Conservation (phyloP, 495 filamentous ascomycete genomes). For the Endocarpon pusillum region DNA sequence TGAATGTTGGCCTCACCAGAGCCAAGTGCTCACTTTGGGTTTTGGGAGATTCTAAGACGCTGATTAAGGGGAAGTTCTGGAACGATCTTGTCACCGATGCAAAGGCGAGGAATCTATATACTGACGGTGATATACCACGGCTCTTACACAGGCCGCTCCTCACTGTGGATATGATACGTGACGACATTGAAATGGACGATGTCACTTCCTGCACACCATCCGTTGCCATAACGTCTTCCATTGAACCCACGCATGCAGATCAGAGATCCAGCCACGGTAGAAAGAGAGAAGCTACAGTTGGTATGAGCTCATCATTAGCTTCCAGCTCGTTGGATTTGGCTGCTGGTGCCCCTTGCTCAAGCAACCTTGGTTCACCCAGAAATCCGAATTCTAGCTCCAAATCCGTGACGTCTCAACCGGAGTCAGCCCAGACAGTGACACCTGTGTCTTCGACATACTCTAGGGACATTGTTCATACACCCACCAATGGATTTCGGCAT, state of each 20-base stretch:
- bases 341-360: constrained; percentile 14
- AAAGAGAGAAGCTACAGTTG: no score
- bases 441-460: constrained; percentile 15
- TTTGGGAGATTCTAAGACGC: constrained; percentile 71
- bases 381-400: constrained; percentile 4
- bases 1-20: constrained; percentile 96
- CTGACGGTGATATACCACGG: constrained; percentile 42
- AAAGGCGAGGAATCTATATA: constrained; percentile 55
- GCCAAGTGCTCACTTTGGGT: constrained; percentile 94
- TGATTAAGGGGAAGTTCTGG: constrained; percentile 84
- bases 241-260: constrained; percentile 2
- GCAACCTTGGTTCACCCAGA: constrained; percentile 14
- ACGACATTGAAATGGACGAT: constrained; percentile 7
- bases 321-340: no score
- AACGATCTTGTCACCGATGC: constrained; percentile 67
- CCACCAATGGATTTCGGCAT: no score
- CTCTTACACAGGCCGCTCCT: constrained; percentile 34
- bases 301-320: no score
- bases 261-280: constrained; percentile 1
- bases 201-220: constrained; percentile 9
- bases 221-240: no score
- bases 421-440: constrained; percentile 8
- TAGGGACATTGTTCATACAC: constrained; percentile 9
- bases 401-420: constrained; percentile 12
- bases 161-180: constrained; percentile 31